These are phyloP conservation scores for Cutaneotrichosporon daszewskae DNA, from an alignment of 1,284 basidiomycete genomes.

Conservation along the genomic window DNA sequence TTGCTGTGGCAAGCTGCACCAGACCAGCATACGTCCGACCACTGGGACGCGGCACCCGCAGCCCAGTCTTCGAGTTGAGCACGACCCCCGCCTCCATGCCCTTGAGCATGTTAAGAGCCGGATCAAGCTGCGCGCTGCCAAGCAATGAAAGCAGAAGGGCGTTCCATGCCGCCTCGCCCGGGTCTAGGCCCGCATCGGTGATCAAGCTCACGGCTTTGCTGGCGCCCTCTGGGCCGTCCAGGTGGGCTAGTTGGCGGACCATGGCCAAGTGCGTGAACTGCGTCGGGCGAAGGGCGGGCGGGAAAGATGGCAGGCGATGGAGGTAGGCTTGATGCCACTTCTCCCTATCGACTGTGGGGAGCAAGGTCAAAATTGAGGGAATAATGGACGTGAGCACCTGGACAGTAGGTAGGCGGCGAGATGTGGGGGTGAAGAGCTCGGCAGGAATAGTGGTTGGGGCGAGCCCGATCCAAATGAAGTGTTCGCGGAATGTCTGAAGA, in stretches of 20 bases:
- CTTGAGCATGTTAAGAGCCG: constrained; percentile 20
- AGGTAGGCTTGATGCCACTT: constrained; percentile 23
- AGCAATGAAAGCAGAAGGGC: constrained; percentile 22
- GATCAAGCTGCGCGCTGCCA: constrained; percentile 14
- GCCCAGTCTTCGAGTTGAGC: not conserved
- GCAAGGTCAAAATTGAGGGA: constrained; percentile 22
- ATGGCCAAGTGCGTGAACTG: constrained; percentile 23
- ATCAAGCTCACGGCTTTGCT: constrained; percentile 13
- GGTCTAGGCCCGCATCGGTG: constrained; percentile 12
- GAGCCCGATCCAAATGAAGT: constrained; percentile 33
- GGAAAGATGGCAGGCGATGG: constrained; percentile 11
- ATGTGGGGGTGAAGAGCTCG: not conserved
- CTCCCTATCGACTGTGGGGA: constrained; percentile 7
- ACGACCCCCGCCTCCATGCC: constrained; percentile 17
- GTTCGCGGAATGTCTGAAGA: constrained; percentile 19
- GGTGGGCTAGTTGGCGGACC: constrained; percentile 21
- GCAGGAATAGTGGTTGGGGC: constrained; percentile 7
- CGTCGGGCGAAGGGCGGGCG: constrained; percentile 24
- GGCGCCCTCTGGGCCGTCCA: constrained; percentile 14
- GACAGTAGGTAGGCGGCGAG: constrained; percentile 18
- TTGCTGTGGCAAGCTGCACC: constrained; percentile 5
- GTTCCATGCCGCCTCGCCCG: constrained; percentile 18
- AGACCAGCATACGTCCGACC: constrained; percentile 12
- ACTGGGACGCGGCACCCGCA: constrained; percentile 4
- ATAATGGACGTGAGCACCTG: constrained; percentile 25